Base-by-base conservation (phyloP, 2,329 filamentous ascomycete species). In the Pestalotiopsis sp. region DNA sequence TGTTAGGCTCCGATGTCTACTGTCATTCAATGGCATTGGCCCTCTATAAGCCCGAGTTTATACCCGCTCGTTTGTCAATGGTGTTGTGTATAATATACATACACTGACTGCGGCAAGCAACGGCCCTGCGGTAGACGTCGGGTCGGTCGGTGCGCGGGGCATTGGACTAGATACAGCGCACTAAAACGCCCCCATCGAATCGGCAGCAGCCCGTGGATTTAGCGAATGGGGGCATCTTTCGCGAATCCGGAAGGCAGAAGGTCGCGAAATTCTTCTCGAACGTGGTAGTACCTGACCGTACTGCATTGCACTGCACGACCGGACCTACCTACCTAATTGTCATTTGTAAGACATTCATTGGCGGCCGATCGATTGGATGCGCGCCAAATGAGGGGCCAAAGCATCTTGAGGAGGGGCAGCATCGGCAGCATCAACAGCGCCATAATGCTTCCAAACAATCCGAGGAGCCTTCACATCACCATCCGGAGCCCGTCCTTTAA, bases 401-500 rank as follows among this genome's bases (percentile, higher is more conserved):
- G 70, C 63, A 72, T 66, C 68, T 73, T 76, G 70, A 68, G 73
- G 70, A 76, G 66, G 74, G 72, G 74, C 73, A 74, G 71, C 68
- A 64, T n/a, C 45, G 20, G 45, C 20, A 52, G 14, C 20, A 52
- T 9, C 45, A 52, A 52, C 45, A 52, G 45, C 41, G 41, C 13
- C 45, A 52, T 20, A 23, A n/a, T 20, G 20, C 17, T 20, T n/a
- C 17, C 45, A 52, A 74, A 67, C 71, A 75, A 67, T 75, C 76
- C 45, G 76, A 71, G 31, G 66, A 75, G 70, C 64, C 68, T 78
- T 56, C 72, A 74, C 14, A 74, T 77, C 70, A 75, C 70, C 64
- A 72, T 77, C 39, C 73, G 74, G 52, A 76, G 70, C 59, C 63
- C 74, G 25, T 73, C 74, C 12, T 74, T 72, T 38, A 60, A 68